Conservation (phyloP, 352 stramenopile species). For the Thraustotheca clavata region DNA sequence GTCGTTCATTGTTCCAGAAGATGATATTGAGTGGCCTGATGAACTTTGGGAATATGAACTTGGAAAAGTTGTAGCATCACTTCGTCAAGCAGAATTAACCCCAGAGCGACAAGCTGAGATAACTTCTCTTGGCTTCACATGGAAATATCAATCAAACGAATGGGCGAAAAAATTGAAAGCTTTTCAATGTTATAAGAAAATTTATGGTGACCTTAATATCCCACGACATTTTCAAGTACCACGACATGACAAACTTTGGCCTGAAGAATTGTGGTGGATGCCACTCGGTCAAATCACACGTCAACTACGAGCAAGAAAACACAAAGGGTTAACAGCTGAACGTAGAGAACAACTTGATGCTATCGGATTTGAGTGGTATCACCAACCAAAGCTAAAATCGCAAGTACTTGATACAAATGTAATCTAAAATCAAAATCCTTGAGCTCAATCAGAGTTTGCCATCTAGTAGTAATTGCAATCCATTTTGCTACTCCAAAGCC, state of each 20-base stretch:
- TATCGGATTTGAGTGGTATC: not conserved
- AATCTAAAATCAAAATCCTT: not conserved
- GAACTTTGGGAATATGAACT: conserved; percentile 44
- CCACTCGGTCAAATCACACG: not conserved
- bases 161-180: not conserved
- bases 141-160: not conserved
- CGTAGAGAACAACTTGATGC: not conserved
- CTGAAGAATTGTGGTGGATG: not conserved
- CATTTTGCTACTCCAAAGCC: too few species aligned
- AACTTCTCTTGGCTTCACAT: not conserved
- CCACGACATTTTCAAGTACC: not conserved
- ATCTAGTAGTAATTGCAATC: too few species aligned
- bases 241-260: not conserved
- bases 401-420: too few species aligned
- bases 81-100: conserved; percentile 26
- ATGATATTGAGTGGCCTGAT: conserved; percentile 38
- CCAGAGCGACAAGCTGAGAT: not conserved
- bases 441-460: too few species aligned
- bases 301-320: not conserved
- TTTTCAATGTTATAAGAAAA: not conserved
- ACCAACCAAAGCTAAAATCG: too few species aligned
- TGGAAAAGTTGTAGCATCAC: conserved; percentile 53
- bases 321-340: not conserved
- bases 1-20: conserved; percentile 46
- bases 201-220: not conserved